These are phyloP conservation scores for Volvox carteri DNA, from an alignment of 163 green algal genomes.

Conservation along the genomic window DNA sequence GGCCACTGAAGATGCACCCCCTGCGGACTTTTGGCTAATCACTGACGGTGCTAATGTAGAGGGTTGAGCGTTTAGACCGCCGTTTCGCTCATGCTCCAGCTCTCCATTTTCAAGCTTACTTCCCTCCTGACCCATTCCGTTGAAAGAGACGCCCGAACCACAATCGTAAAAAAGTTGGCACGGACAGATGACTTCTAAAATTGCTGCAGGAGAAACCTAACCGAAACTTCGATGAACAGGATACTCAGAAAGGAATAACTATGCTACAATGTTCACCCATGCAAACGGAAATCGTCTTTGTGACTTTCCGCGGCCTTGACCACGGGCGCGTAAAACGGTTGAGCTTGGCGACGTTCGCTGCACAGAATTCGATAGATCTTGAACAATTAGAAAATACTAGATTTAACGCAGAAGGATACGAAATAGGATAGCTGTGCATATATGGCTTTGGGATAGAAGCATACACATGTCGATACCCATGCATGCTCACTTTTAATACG, in stretches of 20 bases:
- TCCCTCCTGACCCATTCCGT: slow-evolving; percentile 33
- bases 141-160: not conserved
- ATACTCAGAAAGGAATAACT: too few relatives aligned
- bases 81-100: not conserved
- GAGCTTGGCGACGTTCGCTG: not conserved
- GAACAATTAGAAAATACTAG: slow-evolving; percentile 1
- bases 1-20: not conserved
- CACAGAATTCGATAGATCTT: not conserved
- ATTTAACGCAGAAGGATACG: too few relatives aligned
- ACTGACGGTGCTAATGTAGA: not conserved
- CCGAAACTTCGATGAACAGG: not conserved
- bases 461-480: too few relatives aligned
- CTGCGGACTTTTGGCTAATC: not conserved
- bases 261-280: too few relatives aligned
- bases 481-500: too few relatives aligned
- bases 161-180: not conserved
- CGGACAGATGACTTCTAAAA: not conserved
- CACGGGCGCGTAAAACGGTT: not conserved
- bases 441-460: too few relatives aligned
- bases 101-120: slow-evolving; percentile 28
- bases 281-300: too few relatives aligned
- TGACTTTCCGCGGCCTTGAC: too few relatives aligned
- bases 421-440: too few relatives aligned
- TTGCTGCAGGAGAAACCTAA: not conserved
- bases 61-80: not conserved